phyloP scores from a whole-genome alignment of 2,329 filamentous ascomycete species.

The Mariannaea sp. region DNA sequence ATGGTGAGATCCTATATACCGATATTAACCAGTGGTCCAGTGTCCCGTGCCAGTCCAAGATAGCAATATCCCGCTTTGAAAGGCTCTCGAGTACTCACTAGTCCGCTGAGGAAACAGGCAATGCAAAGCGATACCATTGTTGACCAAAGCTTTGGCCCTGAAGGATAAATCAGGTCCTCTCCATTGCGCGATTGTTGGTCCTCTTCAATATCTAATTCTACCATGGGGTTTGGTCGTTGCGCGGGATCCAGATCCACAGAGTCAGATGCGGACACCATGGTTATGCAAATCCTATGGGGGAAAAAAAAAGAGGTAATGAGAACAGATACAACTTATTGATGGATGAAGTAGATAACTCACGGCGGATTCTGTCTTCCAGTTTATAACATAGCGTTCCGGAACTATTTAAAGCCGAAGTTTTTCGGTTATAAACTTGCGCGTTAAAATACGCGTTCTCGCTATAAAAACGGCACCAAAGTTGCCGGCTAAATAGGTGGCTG shows the following conservation, averaged over 20 bases:
- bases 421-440: constrained; percentile 2
- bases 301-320: too few relatives aligned
- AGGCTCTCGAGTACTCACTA: constrained; percentile 11
- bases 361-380: too few relatives aligned
- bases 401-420: neutral
- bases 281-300: neutral
- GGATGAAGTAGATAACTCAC: too few relatives aligned
- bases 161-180: constrained; percentile 13
- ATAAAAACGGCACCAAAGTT: too few relatives aligned
- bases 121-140: constrained; percentile 34
- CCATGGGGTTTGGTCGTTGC: constrained; percentile 1
- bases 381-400: too few relatives aligned
- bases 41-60: too few relatives aligned
- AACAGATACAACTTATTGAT: too few relatives aligned
- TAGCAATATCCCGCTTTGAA: neutral
- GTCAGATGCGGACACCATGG: constrained; percentile 14
- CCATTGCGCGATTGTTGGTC: neutral
- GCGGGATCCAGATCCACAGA: too few relatives aligned
- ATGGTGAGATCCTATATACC: constrained; percentile 28
- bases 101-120: constrained; percentile 29
- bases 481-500: constrained; percentile 5
- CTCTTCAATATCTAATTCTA: constrained; percentile 17
- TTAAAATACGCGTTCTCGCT: too few relatives aligned
- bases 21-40: neutral
- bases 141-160: constrained; percentile 32